phyloP scores from a whole-genome alignment of 2,329 filamentous ascomycete species.

The Elsinoe ampelina region DNA sequence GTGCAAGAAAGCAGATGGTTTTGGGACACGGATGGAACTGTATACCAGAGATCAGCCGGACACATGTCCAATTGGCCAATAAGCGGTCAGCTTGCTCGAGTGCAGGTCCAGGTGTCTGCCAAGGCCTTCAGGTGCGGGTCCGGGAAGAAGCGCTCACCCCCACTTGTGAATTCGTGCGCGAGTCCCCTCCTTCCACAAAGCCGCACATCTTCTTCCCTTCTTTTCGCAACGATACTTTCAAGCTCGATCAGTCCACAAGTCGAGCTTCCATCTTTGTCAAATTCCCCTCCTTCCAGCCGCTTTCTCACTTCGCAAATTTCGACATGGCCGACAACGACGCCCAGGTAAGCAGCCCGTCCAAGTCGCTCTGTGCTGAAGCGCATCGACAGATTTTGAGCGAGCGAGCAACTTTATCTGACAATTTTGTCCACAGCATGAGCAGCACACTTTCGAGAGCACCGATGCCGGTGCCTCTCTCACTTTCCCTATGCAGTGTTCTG shows the following conservation, averaged over 20 bases:
- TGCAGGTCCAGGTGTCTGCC: background rate
- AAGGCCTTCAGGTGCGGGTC: background rate
- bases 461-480: conserved; percentile 93
- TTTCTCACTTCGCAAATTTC: conserved; percentile 10
- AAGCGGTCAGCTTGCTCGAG: background rate
- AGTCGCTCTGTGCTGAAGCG: background rate
- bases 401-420: conserved; percentile 4
- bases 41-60: background rate
- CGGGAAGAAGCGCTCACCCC: conserved; percentile 6
- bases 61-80: conserved; percentile 9
- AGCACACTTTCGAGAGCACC: conserved; percentile 74
- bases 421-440: conserved; percentile 37
- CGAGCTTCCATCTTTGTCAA: conserved; percentile 12
- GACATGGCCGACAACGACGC: conserved; percentile 25
- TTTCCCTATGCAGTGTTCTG: conserved; percentile 98
- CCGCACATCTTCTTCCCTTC: conserved; percentile 7
- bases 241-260: conserved; percentile 9
- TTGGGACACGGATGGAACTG: no score
- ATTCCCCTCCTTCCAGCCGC: background rate
- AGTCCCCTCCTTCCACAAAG: conserved; percentile 10
- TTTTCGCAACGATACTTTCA: conserved; percentile 18
- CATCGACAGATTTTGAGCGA: conserved; percentile 13
- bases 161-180: conserved; percentile 1
- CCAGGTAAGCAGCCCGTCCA: conserved; percentile 18
- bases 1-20: background rate